These are phyloP conservation scores for Xanthoconium separans DNA, from an alignment of 1,284 basidiomycete genomes.

Conservation along the genomic window DNA sequence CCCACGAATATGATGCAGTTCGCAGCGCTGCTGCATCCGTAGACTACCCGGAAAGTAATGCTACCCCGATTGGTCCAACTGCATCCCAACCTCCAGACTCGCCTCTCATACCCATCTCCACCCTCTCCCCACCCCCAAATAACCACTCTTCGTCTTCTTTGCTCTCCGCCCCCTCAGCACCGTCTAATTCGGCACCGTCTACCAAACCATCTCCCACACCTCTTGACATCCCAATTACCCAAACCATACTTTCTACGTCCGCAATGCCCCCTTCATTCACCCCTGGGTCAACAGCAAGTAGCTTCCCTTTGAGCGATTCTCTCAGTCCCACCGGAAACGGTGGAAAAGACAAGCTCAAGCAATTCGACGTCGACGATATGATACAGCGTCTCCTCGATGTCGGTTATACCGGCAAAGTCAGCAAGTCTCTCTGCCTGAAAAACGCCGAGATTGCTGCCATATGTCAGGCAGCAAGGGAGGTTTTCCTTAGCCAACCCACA, in stretches of 20 bases:
- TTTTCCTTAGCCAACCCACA: conserved; percentile 96
- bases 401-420: conserved; percentile 97
- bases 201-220: conserved; percentile 46
- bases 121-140: conserved; percentile 31
- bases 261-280: conserved; percentile 39
- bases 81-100: conserved; percentile 31
- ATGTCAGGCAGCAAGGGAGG: conserved; percentile 95
- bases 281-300: conserved; percentile 45
- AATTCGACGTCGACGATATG: conserved; percentile 98
- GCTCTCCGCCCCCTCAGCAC: conserved; percentile 27
- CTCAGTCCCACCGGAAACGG: conserved; percentile 38
- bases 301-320: conserved; percentile 40
- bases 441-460: conserved; percentile 95
- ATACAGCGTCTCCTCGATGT: conserved; percentile 95
- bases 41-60: conserved; percentile 44
- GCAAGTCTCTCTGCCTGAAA: conserved; percentile 95
- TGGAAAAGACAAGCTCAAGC: conserved; percentile 58
- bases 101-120: conserved; percentile 23
- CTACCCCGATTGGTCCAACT: conserved; percentile 29
- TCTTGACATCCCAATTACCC: conserved; percentile 72
- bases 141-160: conserved; percentile 29
- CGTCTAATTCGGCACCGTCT: conserved; percentile 37
- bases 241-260: conserved; percentile 71
- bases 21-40: conserved; percentile 47
- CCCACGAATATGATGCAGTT: conserved; percentile 35